Evolutionary conservation across 2,329 filamentous ascomycete species (phyloP).

Genomic region (Xylariaceae sp.): DNA sequence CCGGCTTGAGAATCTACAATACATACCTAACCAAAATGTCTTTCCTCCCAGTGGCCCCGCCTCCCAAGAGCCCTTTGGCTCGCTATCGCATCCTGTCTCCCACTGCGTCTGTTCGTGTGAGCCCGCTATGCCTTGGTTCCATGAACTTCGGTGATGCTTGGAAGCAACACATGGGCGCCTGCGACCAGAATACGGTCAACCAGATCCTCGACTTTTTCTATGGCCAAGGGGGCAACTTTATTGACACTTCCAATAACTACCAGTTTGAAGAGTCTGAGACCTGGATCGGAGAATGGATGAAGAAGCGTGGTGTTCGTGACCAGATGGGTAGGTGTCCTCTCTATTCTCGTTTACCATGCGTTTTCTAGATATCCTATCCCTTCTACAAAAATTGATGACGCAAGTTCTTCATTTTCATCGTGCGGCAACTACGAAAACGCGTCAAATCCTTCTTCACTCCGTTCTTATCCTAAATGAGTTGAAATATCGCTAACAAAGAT

Average conservation of each 20-base stretch:
- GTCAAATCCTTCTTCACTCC: neutral
- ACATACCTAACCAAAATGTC: slow-evolving; percentile 33
- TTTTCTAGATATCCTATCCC: neutral
- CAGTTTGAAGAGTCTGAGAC: slow-evolving; percentile 67
- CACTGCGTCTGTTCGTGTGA: slow-evolving; percentile 70
- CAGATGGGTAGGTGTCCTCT: slow-evolving; percentile 60
- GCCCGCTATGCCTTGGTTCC: slow-evolving; percentile 67
- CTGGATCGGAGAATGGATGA: slow-evolving; percentile 77
- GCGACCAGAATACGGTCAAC: slow-evolving; percentile 67
- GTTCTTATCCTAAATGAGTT: no score
- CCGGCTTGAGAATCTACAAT: neutral
- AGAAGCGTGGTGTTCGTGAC: slow-evolving; percentile 67
- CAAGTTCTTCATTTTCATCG: neutral
- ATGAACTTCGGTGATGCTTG: slow-evolving; percentile 66
- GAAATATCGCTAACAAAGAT: slow-evolving; percentile 12
- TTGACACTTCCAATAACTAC: slow-evolving; percentile 75
- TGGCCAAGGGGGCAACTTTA: slow-evolving; percentile 72
- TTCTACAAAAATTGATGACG: neutral
- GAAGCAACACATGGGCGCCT: slow-evolving; percentile 66
- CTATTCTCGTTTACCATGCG: slow-evolving; percentile 1
- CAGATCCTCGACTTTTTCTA: slow-evolving; percentile 71
- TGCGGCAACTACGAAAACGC: neutral
- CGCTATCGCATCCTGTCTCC: slow-evolving; percentile 72
- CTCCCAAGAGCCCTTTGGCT: slow-evolving; percentile 65
- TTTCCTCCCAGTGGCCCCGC: slow-evolving; percentile 44